Evolutionary conservation across 768 basidiomycete genomes (phyloP), one percentile per base, ranked within the genome.

Genomic region (Hysterangium stoloniferum): DNA sequence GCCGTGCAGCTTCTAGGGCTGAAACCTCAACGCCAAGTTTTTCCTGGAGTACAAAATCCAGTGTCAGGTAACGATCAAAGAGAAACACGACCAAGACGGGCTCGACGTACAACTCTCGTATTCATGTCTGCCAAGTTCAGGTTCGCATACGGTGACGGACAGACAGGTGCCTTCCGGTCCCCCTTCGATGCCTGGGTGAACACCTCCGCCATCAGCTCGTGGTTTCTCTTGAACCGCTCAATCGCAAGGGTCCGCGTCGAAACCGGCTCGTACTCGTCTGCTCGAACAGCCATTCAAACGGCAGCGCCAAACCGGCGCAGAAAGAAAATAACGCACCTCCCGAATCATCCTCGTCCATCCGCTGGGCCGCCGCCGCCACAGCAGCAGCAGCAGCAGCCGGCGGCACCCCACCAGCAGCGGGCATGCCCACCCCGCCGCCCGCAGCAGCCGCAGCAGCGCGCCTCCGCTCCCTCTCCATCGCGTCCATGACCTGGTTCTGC

Each of bases 131-230:
- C n/a, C n/a, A n/a, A n/a, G n/a, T n/a, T n/a, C n/a, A n/a, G n/a
- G n/a, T n/a, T n/a, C n/a, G n/a, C n/a, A n/a, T n/a, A n/a, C n/a
- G n/a, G n/a, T n/a, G n/a, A n/a, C n/a, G n/a, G n/a, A n/a, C n/a
- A n/a, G n/a, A n/a, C n/a, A n/a, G n/a, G n/a, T n/a, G n/a, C n/a
- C n/a, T n/a, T n/a, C n/a, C n/a, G n/a, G n/a, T n/a, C n/a, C n/a
- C 86, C 78, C 58, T 79, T 84, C 1, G 82, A 84, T 20, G 87
- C 86, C 56, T 77, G 75, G 56, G 71, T 73, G 64, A 91, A 89
- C 1, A 91, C 82, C 36, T 84, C 84, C 59, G 83, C 83, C 86
- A 91, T 91, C 53, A 84, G 70, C 37, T 88, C 87, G 58, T 90
- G 86, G 58, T 91, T 91, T 5, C 86, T 79, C 56, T 74, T 77